Base-by-base conservation (phyloP, 768 basidiomycete species). In the Termitomyces sp. region DNA sequence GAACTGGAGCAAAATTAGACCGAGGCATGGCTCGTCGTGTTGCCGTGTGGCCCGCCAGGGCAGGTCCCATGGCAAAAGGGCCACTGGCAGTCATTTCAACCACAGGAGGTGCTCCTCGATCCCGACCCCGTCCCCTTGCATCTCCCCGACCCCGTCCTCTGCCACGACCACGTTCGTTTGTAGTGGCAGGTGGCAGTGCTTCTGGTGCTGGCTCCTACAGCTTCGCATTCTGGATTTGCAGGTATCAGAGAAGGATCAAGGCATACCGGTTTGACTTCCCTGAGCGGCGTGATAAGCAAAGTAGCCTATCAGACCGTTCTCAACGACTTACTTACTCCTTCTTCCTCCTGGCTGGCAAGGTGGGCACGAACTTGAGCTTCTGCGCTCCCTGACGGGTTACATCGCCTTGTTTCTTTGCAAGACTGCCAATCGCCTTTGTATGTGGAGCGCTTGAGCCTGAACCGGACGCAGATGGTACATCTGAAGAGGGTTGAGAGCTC, bases 41-140 rank as follows among this genome's bases (percentile, higher is more conserved):
- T 59, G 74, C 46, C 12, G 54, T 81, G 53, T 76, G 79, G 33
- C 88, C 87, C 9, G 81, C 82, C 64, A 89, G 77, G 26, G 88
- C 79, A 36, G 91, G 91, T 23, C 91, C 91, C 85, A 93, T 86
- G 20, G 91, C 89, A 65, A 93, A 93, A 14, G 91, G 91, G 4
- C 91, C 91, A 66, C 89, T 91, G 0, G 91, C 91, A 18, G 83
- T 87, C 91, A 93, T 91, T 73, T 89, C 86, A 7, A 75, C 75
- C 2, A 81, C 72, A 50, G 86, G 74, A 30, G 82, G 63, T 4
- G 75, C 81, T 46, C 80, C 82, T 36, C 81, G 72, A 50, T 83
- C 85, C 12, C 80, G 71, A n/a, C 84, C 82, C 55, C 81, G 69
- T 7, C 85, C 83, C 41, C 77, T 73, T 8, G 75, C 82, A 48